Evolutionary conservation across 164 flowering plant species (phyloP), one percentile per base, ranked within the genome.

Genomic region (Vitis rupestris): DNA sequence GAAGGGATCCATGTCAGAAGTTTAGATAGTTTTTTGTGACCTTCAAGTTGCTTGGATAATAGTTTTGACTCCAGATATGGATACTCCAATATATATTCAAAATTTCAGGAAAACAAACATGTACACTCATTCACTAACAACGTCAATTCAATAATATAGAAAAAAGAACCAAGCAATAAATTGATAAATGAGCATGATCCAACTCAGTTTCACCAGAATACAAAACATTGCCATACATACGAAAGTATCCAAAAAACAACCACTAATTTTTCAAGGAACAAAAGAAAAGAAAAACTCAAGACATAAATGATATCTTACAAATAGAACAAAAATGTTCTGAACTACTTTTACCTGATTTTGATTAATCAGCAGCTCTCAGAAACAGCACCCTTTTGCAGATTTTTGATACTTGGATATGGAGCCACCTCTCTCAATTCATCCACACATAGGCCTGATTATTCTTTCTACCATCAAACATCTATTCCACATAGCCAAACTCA

Each of bases 301-400:
- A 60, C 55, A 64, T 61, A 64, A 48, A 30, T 71, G 29, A 57
- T 75, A 76, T 62, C 79, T 72, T 71, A 67, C 75, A 67, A 62
- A 67, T 71, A 37, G 13, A 44, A 59, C 19, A 68, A 59, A 48
- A 61, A 62, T 73, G 74, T 73, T 60, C 70, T 19, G 66, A 63
- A 7, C 55, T 57, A 47, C 57, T 52, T 60, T 44, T 17, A 61
- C 71, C 65, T 62, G 64, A 51, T 61, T 65, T 53, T 12, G n/a
- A 53, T 53, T 9, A 10, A 48, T 44, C 13, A 23, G 31, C 67
- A 65, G 54, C 29, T 23, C 50, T 31, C 59, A 23, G 11, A 27
- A 67, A 47, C 23, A 16, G 59, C 13, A 12, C 30, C 10, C 50
- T 15, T 55, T 8, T 10, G 49, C 30, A 30, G 23, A 59, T 29